Base-by-base conservation (phyloP, 108 stramenopile genomes). In the Aurantiochytrium sp. region DNA sequence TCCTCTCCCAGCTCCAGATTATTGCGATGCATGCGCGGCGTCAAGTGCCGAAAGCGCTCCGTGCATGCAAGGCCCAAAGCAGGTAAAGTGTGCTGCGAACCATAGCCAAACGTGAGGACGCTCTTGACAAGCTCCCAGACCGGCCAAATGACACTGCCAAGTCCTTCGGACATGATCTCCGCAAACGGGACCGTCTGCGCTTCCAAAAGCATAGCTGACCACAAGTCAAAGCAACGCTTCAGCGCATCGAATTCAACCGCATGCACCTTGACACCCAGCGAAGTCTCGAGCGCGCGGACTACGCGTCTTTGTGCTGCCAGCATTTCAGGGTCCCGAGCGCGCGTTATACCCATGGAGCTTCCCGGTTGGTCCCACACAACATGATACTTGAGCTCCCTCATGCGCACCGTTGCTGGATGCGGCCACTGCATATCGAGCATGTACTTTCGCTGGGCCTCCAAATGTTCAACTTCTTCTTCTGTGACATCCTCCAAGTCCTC, bases 341-440 rank as follows among this genome's bases (percentile, higher is more conserved):
- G 51, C 25, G 28, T 47, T 3, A 83, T 23, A 6, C 76, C 76
- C 2, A 83, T 8, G 1, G n/a, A 21, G 51, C 43, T 53, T 12
- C 76, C 76, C 3, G 76, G 76, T 83, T 83, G 76, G 49, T 83
- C 76, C 49, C 51, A 83, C 6, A 83, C 51, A 14, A 83, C 76
- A 23, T 53, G 2, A 2, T 53, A 83, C 76, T 53, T 83, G 49
- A 83, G 76, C 51, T 83, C 49, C 0, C 5, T 43, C 76, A 23
- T 47, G 76, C 49, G 18, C 49, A 83, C 76, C 14, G 23, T 28
- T 16, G 18, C 45, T 12, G 51, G 76, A 23, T 47, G 43, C n/a
- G 76, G 76, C 76, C 76, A 83, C 19, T 21, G 28, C 45, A 53
- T 25, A 6, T 47, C n/a, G 19, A 53, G n/a, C 76, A 83, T 83